Base-by-base conservation (phyloP, 768 basidiomycete species). In the Tubosaeta brunneosetosa region DNA sequence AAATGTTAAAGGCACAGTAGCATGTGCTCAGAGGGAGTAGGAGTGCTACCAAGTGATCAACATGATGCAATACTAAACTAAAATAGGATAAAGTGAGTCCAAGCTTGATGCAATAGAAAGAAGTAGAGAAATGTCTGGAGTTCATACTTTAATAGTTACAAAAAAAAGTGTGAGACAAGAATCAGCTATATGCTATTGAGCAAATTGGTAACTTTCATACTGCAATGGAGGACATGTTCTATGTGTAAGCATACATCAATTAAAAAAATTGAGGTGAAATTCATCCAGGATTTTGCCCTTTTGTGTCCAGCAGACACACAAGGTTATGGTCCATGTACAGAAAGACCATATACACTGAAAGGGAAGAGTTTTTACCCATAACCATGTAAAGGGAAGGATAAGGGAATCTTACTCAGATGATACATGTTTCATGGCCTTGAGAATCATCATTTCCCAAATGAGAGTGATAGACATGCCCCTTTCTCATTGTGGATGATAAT, bases 311-410 rank as follows among this genome's bases (percentile, higher is more conserved):
- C 36, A 98, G 69, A 3, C 97, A 97, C 2, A 94, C 93, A 12
- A 99, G 82, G 71, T 99, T 97, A 63, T 99, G 95, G 63, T 98
- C 97, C 97, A 98, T 98, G 72, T 97, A 99, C 0, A 95, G 97
- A 64, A 98, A 99, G 38, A 97, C 95, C 93, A 98, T 97, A 71
- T 91, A 97, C 13, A 97, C 91, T 4, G 90, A 91, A 49, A 91
- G 73, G 25, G 87, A 83, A 12, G 69, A 66, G 42, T 85, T 80
- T 53, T 77, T 86, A 65, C 86, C 85, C 86, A 55, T 40, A 47
- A 16, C n/a, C 43, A 50, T 44, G 19, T 8, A 44, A 43, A 32
- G 44, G 49, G 10, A 31, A 49, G 42, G 38, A 50, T 38, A 14
- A 47, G 32, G 25, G n/a, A 49, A 40, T 17, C 83, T 56, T 57